phyloP scores from a whole-genome alignment of 2,329 filamentous ascomycete genomes.

The Neopestalotiopsis sp. region DNA sequence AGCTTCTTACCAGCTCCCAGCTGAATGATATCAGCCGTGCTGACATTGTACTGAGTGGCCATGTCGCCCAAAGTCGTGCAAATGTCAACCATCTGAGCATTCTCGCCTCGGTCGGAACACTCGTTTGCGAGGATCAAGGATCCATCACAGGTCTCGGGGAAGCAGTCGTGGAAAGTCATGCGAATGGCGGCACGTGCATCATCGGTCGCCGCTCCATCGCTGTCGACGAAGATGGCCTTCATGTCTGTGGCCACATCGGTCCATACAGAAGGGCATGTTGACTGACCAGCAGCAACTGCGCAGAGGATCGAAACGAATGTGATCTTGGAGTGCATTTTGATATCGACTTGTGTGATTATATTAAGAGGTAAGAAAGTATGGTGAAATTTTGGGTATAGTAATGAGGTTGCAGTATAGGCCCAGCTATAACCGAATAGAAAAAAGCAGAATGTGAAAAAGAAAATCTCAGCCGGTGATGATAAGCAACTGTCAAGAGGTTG shows the following conservation, averaged over 20 bases:
- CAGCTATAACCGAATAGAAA: not conserved
- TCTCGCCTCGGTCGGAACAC: constrained; percentile 31
- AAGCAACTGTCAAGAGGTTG: not conserved
- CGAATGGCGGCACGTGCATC: constrained; percentile 34
- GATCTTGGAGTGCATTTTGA: not conserved
- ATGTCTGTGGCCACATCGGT: constrained; percentile 30
- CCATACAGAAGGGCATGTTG: constrained; percentile 30
- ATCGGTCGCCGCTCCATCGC: constrained; percentile 28
- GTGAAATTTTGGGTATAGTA: not conserved
- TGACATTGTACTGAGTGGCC: constrained; percentile 29
- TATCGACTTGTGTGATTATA: not conserved
- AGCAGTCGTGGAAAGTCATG: constrained; percentile 36
- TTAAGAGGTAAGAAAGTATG: not conserved
- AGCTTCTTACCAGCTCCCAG: constrained; percentile 32
- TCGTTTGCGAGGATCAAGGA: constrained; percentile 34
- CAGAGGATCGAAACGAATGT: not conserved
- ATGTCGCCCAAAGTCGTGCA: constrained; percentile 29
- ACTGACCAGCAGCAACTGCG: constrained; percentile 10
- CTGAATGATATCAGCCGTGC: constrained; percentile 34
- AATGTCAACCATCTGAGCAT: constrained; percentile 29
- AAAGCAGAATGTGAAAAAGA: not conserved
- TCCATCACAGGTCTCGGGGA: constrained; percentile 33
- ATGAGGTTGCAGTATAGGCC: not conserved
- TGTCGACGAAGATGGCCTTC: constrained; percentile 25
- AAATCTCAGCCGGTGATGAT: not conserved